phyloP scores from a whole-genome alignment of 331 rosid genomes.

The Malus hybrid region DNA sequence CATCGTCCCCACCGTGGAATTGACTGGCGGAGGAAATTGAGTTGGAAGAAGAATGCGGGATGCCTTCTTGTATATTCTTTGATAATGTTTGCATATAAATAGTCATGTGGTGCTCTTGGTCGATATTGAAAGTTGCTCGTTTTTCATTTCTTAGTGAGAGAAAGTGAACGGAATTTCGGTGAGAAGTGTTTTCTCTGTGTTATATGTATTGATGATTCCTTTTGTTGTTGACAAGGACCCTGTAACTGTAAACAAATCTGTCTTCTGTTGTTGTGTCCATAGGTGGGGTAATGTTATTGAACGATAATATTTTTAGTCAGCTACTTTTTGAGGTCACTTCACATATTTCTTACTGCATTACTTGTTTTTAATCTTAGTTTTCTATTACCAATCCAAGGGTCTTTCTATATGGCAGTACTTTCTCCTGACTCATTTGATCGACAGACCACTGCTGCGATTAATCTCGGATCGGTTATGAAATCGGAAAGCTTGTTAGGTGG shows the following conservation, averaged over 20 bases:
- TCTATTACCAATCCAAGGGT: too few relatives aligned
- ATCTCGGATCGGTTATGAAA: too few relatives aligned
- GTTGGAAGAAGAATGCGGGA: slow-evolving; percentile 31
- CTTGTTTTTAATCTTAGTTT: too few relatives aligned
- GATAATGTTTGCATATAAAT: slow-evolving; percentile 43
- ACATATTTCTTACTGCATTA: too few relatives aligned
- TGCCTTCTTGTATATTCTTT: slow-evolving; percentile 53
- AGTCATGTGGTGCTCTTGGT: slow-evolving; percentile 22
- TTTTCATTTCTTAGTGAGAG: slow-evolving; percentile 15
- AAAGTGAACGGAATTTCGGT: slow-evolving; percentile 35
- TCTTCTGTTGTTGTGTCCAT: slow-evolving; percentile 33
- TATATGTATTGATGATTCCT: neutral
- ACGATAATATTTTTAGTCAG: slow-evolving; percentile 30
- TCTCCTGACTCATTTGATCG: too few relatives aligned
- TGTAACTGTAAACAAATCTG: slow-evolving; percentile 19
- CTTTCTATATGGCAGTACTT: too few relatives aligned
- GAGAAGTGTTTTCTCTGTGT: slow-evolving; percentile 24
- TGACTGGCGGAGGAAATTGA: slow-evolving; percentile 30
- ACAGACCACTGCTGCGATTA: too few relatives aligned
- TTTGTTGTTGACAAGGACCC: slow-evolving; percentile 21
- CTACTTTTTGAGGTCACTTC: neutral
- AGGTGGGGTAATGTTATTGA: slow-evolving; percentile 34
- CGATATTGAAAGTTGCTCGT: neutral
- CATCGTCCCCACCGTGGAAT: slow-evolving; percentile 79
- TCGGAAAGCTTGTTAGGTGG: too few relatives aligned